Percentiles rank a stretch among this genome's conserved stretches.
phyloP scores from a whole-genome alignment of 306 rosid genomes.

The Macrotyloma uniflorum region DNA sequence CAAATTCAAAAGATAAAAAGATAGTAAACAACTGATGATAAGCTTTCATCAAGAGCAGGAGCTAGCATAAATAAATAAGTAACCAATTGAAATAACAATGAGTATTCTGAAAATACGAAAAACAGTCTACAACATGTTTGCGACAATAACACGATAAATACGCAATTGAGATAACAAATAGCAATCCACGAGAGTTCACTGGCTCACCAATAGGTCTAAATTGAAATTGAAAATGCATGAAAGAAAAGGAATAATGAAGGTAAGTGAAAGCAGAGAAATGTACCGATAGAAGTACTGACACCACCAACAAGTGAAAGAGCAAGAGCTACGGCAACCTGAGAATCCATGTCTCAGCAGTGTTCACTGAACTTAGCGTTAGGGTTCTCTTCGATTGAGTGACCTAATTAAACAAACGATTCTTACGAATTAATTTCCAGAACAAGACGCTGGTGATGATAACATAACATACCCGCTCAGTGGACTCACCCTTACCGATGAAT shows the following conservation, averaged over 20 bases:
- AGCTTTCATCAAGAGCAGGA: neutral
- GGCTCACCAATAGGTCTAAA: neutral
- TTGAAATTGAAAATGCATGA: constrained; percentile 22
- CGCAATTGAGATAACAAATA: neutral
- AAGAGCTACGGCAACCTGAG: constrained; percentile 85
- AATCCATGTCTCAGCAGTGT: constrained; percentile 57
- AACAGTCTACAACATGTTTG: neutral
- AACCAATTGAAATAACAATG: neutral
- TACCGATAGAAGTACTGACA: constrained; percentile 87
- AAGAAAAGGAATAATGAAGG: neutral
- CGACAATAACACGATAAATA: neutral
- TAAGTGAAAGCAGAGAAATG: neutral
- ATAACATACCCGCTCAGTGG: neutral
- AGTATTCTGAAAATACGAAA: neutral
- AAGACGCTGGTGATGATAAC: neutral
- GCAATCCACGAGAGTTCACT: neutral
- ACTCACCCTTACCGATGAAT: neutral
- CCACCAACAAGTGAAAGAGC: constrained; percentile 96
- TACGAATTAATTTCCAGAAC: neutral
- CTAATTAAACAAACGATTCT: neutral
- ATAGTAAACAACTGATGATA: neutral
- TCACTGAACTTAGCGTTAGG: neutral
- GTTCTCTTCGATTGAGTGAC: constrained; percentile 3
- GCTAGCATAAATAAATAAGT: neutral
- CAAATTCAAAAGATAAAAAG: too few relatives aligned